Conservation (phyloP, 768 basidiomycete genomes). For the Hysterangium stoloniferum region DNA sequence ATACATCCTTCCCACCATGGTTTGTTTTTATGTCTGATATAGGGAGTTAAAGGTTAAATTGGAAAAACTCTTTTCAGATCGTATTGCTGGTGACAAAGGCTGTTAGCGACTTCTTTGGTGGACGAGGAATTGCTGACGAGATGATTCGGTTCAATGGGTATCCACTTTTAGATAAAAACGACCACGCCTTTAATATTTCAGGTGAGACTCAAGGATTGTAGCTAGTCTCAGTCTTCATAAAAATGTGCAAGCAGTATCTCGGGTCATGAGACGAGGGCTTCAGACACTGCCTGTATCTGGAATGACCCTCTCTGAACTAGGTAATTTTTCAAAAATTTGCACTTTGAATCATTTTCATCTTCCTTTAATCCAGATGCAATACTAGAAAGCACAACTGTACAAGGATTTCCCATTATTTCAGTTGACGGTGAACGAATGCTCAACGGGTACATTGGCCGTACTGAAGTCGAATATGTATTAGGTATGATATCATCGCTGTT, state of each 20-base stretch:
- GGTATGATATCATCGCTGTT: constrained; percentile 37
- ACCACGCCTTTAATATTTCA: constrained; percentile 84
- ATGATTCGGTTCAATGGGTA: constrained; percentile 97
- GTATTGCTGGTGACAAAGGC: constrained; percentile 94
- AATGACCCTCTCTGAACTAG: constrained; percentile 69
- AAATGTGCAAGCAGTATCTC: constrained; percentile 50
- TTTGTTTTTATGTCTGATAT: constrained; percentile 28
- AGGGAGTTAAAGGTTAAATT: too few species aligned
- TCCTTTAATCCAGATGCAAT: constrained; percentile 47
- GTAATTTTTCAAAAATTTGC: constrained; percentile 31
- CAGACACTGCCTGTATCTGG: constrained; percentile 66
- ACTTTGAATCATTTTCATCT: background rate
- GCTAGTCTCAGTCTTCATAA: background rate
- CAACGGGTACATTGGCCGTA: constrained; percentile 81
- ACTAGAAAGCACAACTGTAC: constrained; percentile 64
- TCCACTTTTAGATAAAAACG: constrained; percentile 94
- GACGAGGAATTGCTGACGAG: constrained; percentile 92
- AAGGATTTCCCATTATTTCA: constrained; percentile 87
- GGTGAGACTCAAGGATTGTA: constrained; percentile 41
- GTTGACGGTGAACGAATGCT: constrained; percentile 52
- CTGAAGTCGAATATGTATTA: constrained; percentile 78
- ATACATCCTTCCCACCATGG: constrained; percentile 97
- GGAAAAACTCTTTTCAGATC: constrained; percentile 60
- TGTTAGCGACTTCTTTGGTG: constrained; percentile 90
- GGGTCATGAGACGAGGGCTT: constrained; percentile 84